Evolutionary conservation across 1,284 basidiomycete species (phyloP), one percentile per base, ranked within the genome.

Genomic region (Cutaneotrichosporon mucoides): DNA sequence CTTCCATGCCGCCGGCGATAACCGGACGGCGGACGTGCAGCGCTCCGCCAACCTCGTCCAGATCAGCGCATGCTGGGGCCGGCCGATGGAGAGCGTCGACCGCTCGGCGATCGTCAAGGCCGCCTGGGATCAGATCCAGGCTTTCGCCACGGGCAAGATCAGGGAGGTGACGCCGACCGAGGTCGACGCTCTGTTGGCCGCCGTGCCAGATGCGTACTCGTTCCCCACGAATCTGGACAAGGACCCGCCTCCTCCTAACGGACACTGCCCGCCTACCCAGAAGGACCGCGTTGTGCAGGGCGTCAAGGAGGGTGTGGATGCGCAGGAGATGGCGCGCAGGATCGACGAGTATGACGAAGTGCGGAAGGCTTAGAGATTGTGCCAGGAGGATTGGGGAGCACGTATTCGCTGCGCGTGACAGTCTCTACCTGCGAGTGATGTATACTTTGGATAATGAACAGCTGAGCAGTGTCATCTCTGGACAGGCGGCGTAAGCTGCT

Each of bases 11-110:
- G 62, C 66, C 2, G 66, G 66, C 9, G 45, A 48, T 6, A 67
- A 67, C 41, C 36, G 24, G 4, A 62, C 58, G 1, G 4, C 3
- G 0, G 47, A 56, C 50, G 7, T 59, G 8, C 41, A 50, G 50
- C 57, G 63, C 7, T n/a, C 34, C 7, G 64, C 62, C 2, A 67
- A 65, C 45, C 60, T 67, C 9, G 37, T 68, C 6, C 67, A 68
- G 55, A 49, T 68, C 35, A 45, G 41, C 10, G 58, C 59, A 16
- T 52, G 51, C 37, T 65, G 59, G 61, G 56, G 60, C 10, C 52
- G 55, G 43, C 16, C 61, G 5, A 68, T 67, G 67, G 67, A 67
- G 55, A 59, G 36, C 5, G 60, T 66, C 34, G 54, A 66, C 52
- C 55, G 62, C 12, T n/a, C 11, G 12, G 6, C 15, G 4, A 58